These are phyloP conservation scores for Quercus tomentella DNA, from an alignment of 331 rosid species.

Conservation along the genomic window DNA sequence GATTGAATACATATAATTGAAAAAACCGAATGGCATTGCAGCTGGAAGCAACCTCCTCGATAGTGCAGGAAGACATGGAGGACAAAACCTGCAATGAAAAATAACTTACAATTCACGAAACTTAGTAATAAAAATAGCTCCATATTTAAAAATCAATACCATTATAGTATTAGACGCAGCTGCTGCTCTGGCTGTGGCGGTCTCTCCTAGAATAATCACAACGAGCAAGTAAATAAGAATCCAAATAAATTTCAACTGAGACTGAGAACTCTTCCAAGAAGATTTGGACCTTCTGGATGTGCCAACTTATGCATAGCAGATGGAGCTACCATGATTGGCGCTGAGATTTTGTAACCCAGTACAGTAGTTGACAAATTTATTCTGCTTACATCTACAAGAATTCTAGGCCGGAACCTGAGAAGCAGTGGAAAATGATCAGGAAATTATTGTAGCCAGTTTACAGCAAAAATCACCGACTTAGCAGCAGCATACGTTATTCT, in stretches of 20 bases:
- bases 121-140: not conserved
- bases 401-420: slow-evolving; percentile 46
- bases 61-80: slow-evolving; percentile 32
- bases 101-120: not conserved
- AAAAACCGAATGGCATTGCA: slow-evolving; percentile 66
- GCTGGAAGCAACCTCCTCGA: slow-evolving; percentile 72
- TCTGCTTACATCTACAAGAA: slow-evolving; percentile 59
- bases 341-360: slow-evolving; percentile 44
- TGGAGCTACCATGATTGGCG: slow-evolving; percentile 64
- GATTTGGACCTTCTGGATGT: slow-evolving; percentile 54
- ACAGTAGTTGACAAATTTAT: slow-evolving; percentile 48
- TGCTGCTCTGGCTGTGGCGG: slow-evolving; percentile 68
- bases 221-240: not conserved
- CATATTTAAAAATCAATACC: slow-evolving; percentile 17
- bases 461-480: not conserved
- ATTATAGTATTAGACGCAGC: slow-evolving; percentile 56
- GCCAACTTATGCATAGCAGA: slow-evolving; percentile 48
- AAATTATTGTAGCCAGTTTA: not conserved
- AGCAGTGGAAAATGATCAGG: not conserved
- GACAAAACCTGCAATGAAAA: slow-evolving; percentile 37
- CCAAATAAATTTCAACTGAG: not conserved
- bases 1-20: slow-evolving; percentile 50
- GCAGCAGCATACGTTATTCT: slow-evolving; percentile 31
- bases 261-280: not conserved
- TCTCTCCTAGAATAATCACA: slow-evolving; percentile 43